A percentile compares a stretch with the other conserved stretches of the same genome.
phyloP scores from a whole-genome alignment of 1,284 basidiomycete genomes.

The Sporisorium graminicola region DNA sequence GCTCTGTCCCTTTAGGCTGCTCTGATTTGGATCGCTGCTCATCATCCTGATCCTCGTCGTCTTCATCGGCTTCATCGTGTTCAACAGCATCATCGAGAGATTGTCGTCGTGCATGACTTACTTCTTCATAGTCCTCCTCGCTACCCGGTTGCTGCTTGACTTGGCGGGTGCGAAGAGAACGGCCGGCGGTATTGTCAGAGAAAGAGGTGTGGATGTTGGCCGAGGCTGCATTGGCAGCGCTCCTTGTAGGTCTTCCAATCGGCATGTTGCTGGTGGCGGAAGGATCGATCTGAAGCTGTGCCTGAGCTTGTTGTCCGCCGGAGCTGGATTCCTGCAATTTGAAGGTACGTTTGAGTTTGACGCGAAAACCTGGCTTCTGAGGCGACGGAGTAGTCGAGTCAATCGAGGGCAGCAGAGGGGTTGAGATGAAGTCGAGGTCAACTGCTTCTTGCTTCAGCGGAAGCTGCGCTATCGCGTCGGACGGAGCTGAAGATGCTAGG shows the following conservation, averaged over 20 bases:
- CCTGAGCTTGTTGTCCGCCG: slow-evolving; percentile 35
- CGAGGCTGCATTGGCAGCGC: slow-evolving; percentile 26
- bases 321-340: slow-evolving; percentile 24
- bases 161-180: slow-evolving; percentile 18
- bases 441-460: slow-evolving; percentile 8
- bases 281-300: slow-evolving; percentile 39
- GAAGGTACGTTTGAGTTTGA: slow-evolving; percentile 32
- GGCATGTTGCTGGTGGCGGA: slow-evolving; percentile 14
- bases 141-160: slow-evolving; percentile 36
- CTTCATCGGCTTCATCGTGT: background rate
- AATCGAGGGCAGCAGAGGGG: slow-evolving; percentile 12
- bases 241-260: slow-evolving; percentile 16
- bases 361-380: slow-evolving; percentile 16
- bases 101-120: slow-evolving; percentile 15
- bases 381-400: slow-evolving; percentile 17
- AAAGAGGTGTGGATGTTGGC: slow-evolving; percentile 22
- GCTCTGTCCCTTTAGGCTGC: background rate
- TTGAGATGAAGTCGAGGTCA: slow-evolving; percentile 18
- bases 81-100: background rate
- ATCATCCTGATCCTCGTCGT: slow-evolving; percentile 1
- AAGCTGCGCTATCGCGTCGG: background rate
- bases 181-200: slow-evolving; percentile 10
- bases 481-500: slow-evolving; percentile 1
- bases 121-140: slow-evolving; percentile 45
- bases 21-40: slow-evolving; percentile 3